Evolutionary conservation across 2,329 filamentous ascomycete genomes (phyloP), one percentile per base, ranked within the genome.

Genomic region (Colletotrichum godetiae): DNA sequence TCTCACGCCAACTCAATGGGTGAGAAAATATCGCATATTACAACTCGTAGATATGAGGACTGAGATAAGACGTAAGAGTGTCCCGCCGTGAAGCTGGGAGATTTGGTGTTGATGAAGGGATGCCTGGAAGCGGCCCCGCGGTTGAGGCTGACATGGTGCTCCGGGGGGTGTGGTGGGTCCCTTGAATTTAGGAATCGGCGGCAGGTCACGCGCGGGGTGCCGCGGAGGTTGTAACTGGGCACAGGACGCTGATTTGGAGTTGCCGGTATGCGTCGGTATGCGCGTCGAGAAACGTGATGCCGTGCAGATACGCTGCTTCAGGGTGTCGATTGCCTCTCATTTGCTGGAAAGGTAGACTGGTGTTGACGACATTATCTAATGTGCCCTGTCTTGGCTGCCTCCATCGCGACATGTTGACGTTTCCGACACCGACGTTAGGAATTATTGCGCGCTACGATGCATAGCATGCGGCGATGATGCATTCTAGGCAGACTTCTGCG

Each of bases 221-320:
- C 65, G 58, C 35, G 13, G 3, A 19, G 29, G 29, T 12, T 27
- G 49, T 62, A 64, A 58, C 68, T 72, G 65, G 65, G 53, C 53
- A 35, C 35, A 5, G 10, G 19, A 49, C 52, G 58, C n/a, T 33
- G 27, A 35, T 12, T 56, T 35, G 53, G 24, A 49, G 29, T 53
- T n/a, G 22, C 49, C 52, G 60, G 67, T 56, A 42, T 33, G 63
- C 37, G 24, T 31, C 35, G 52, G 1, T 29, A 72, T 67, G 64
- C 72, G 84, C 52, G 49, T 56, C 22, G 46, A 29, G 31, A 29
- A 63, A n/a, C 53, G 69, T 69, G 65, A 72, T 42, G 65, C 33
- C 13, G 65, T 29, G 35, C 55, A 67, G 58, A 15, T 22, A 19
- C 35, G 49, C 29, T 33, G 24, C 64, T 19, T 7, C 8, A n/a